Percentiles rank a stretch among this genome's conserved stretches.
phyloP scores from a whole-genome alignment of 2,329 filamentous ascomycete species.

The Lachnellula arida region DNA sequence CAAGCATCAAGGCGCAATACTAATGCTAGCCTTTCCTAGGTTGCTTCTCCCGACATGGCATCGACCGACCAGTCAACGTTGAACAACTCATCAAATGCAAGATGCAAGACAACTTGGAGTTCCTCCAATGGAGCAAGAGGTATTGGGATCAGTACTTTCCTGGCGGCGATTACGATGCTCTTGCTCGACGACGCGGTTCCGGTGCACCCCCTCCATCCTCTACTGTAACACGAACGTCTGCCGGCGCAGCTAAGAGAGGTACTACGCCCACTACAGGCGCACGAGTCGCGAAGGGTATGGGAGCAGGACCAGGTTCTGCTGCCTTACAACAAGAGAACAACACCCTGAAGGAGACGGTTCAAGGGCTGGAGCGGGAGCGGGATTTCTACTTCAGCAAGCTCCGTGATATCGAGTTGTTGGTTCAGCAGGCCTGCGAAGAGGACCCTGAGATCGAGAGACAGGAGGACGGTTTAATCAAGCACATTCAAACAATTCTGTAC shows the following conservation, averaged over 20 bases:
- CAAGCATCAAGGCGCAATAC: neutral
- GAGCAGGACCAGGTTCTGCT: slow-evolving; percentile 54
- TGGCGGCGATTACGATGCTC: slow-evolving; percentile 92
- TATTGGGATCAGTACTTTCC: slow-evolving; percentile 99
- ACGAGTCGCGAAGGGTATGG: slow-evolving; percentile 41
- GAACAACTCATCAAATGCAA: slow-evolving; percentile 92
- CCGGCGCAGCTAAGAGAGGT: slow-evolving; percentile 41
- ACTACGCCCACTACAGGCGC: slow-evolving; percentile 39
- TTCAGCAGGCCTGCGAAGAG: slow-evolving; percentile 89
- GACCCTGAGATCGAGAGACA: slow-evolving; percentile 93
- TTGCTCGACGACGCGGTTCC: slow-evolving; percentile 75
- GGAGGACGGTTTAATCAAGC: slow-evolving; percentile 85
- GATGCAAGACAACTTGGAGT: slow-evolving; percentile 99
- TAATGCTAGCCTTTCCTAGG: slow-evolving; percentile 43
- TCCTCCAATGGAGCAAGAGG: slow-evolving; percentile 92
- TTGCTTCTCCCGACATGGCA: slow-evolving; percentile 75
- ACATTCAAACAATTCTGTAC: slow-evolving; percentile 95
- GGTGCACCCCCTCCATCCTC: slow-evolving; percentile 50
- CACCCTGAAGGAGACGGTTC: slow-evolving; percentile 91
- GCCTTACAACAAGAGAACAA: slow-evolving; percentile 81
- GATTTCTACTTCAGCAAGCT: slow-evolving; percentile 99
- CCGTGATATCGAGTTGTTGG: slow-evolving; percentile 88
- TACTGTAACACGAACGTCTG: slow-evolving; percentile 43
- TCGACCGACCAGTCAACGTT: slow-evolving; percentile 88
- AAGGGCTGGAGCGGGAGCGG: slow-evolving; percentile 87